phyloP scores from a whole-genome alignment of 1,284 basidiomycete species.

The Flammula alnicola region DNA sequence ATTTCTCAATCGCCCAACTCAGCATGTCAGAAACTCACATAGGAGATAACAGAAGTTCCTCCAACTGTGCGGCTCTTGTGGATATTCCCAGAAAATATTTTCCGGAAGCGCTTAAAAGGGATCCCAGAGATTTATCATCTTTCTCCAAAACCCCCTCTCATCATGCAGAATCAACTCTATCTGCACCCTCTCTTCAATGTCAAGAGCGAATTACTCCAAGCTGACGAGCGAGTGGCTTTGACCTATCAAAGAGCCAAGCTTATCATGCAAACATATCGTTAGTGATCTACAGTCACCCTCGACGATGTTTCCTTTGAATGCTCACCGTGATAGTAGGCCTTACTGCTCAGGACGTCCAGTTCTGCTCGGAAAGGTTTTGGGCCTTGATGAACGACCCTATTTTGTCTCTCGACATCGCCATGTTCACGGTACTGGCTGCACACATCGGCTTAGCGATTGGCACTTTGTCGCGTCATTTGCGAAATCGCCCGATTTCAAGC shows the following conservation, averaged over 20 bases:
- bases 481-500: constrained; percentile 48
- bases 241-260: constrained; percentile 52
- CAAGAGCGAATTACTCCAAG: constrained; percentile 45
- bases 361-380: constrained; percentile 52
- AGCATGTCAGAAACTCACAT: constrained; percentile 21
- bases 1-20: constrained; percentile 22
- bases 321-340: constrained; percentile 35
- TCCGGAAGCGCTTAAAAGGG: constrained; percentile 31
- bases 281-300: constrained; percentile 22
- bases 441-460: constrained; percentile 55
- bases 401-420: constrained; percentile 49
- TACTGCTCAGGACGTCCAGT: constrained; percentile 47
- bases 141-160: constrained; percentile 6
- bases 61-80: constrained; percentile 17
- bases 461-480: constrained; percentile 51
- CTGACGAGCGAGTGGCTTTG: constrained; percentile 49
- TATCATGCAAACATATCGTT: constrained; percentile 52
- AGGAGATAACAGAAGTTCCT: constrained; percentile 18
- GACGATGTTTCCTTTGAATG: background rate
- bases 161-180: constrained; percentile 44
- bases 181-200: constrained; percentile 50
- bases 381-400: constrained; percentile 54
- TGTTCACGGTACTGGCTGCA: constrained; percentile 52
- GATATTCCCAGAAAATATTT: constrained; percentile 39
- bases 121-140: background rate